Evolutionary conservation across 2,329 filamentous ascomycete genomes (phyloP).

Genomic region (Huntiella moniliformis): DNA sequence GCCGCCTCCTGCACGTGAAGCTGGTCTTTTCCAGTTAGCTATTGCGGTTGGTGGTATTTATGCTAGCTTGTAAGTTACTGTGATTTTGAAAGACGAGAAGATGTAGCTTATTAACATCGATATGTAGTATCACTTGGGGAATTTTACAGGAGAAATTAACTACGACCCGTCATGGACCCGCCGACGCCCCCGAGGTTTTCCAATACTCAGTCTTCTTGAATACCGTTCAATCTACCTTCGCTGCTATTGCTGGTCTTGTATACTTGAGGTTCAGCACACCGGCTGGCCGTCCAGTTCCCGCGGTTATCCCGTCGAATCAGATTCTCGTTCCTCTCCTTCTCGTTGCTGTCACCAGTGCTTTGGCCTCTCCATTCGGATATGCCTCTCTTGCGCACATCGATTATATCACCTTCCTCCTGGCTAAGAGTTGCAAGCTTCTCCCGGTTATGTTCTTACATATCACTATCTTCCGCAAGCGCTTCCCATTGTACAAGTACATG

Average conservation of each 20-base stretch:
- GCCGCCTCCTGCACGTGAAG: conserved; percentile 19
- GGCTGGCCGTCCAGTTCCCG: conserved; percentile 23
- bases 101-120: background rate
- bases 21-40: conserved; percentile 55
- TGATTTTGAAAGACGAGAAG: no score
- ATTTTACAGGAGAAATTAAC: conserved; percentile 95
- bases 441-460: conserved; percentile 96
- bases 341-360: conserved; percentile 69
- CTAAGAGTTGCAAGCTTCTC: conserved; percentile 96
- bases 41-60: conserved; percentile 92
- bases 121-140: conserved; percentile 72
- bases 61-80: conserved; percentile 64
- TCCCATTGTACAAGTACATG: conserved; percentile 90
- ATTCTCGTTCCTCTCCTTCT: conserved; percentile 67
- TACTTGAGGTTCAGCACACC: conserved; percentile 56
- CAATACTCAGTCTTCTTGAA: conserved; percentile 90
- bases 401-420: conserved; percentile 93
- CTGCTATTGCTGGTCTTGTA: conserved; percentile 58
- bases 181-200: conserved; percentile 53
- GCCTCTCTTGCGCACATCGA: conserved; percentile 83
- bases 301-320: conserved; percentile 56
- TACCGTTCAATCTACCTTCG: conserved; percentile 83
- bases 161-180: conserved; percentile 64
- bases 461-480: conserved; percentile 71
- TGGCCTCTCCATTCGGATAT: conserved; percentile 92